Percentiles rank a stretch among this genome's conserved stretches.
Conservation (phyloP, 805 yeast genomes). For the Saccharomycopsis sp. region DNA sequence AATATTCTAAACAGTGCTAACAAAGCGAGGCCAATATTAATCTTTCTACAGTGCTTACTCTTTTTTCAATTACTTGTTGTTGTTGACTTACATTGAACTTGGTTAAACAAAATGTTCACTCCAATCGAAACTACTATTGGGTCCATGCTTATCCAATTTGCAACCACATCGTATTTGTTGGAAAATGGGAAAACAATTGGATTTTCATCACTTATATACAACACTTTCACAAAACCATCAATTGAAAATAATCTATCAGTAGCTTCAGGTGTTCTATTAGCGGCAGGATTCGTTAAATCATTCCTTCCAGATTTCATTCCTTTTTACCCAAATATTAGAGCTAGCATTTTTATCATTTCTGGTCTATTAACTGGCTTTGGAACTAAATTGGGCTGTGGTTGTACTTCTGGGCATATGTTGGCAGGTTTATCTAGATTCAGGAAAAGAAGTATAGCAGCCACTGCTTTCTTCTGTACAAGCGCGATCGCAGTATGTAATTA, state of each 20-base stretch:
- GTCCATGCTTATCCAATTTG: conserved; percentile 39
- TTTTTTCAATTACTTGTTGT: too few species aligned
- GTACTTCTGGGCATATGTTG: conserved; percentile 52
- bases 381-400: conserved; percentile 41
- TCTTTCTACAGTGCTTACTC: too few species aligned
- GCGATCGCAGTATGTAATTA: conserved; percentile 28
- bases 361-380: conserved; percentile 44
- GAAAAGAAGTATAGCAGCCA: conserved; percentile 39
- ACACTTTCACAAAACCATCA: conserved; percentile 26
- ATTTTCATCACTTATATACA: conserved; percentile 37
- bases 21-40: too few species aligned
- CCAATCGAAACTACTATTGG: conserved; percentile 39
- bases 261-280: conserved; percentile 30
- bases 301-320: conserved; percentile 29
- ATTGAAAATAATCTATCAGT: conserved; percentile 27
- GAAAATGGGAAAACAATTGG: conserved; percentile 39
- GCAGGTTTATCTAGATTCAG: conserved; percentile 42
- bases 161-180: conserved; percentile 37
- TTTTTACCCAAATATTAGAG: background rate
- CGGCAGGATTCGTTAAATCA: conserved; percentile 25
- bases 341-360: conserved; percentile 1
- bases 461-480: conserved; percentile 30
- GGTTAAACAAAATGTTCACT: conserved; percentile 35
- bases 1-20: too few species aligned
- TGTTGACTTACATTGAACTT: too few species aligned